Evolutionary conservation across 257 asterid genomes (phyloP).

Genomic region (Marsdenia floribunda): DNA sequence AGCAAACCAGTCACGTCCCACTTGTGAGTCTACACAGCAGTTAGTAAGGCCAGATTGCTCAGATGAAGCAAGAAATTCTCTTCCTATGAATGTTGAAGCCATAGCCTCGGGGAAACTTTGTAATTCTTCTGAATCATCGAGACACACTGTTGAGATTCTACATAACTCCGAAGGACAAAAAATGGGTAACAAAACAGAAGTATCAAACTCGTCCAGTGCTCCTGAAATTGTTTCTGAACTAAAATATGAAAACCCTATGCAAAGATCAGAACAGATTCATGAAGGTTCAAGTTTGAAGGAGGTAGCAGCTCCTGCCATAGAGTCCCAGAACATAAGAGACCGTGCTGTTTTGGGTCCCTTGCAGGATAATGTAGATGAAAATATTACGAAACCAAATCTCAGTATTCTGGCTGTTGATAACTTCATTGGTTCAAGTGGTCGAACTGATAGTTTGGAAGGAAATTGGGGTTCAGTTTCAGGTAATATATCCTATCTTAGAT

Average conservation of each 20-base stretch:
- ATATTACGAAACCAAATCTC: slow-evolving; percentile 26
- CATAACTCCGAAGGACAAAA: slow-evolving; percentile 8
- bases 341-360: slow-evolving; percentile 22
- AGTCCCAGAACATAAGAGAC: slow-evolving; percentile 13
- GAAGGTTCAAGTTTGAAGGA: slow-evolving; percentile 22
- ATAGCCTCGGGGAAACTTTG: background rate
- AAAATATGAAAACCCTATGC: slow-evolving; percentile 18
- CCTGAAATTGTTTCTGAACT: slow-evolving; percentile 12
- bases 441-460: slow-evolving; percentile 66
- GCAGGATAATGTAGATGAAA: slow-evolving; percentile 33
- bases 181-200: background rate
- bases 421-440: slow-evolving; percentile 40
- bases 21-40: background rate
- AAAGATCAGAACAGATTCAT: slow-evolving; percentile 18
- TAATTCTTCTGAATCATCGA: background rate
- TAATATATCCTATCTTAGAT: slow-evolving; percentile 13
- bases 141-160: slow-evolving; percentile 1
- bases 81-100: background rate
- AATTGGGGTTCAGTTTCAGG: slow-evolving; percentile 90
- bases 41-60: background rate
- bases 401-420: slow-evolving; percentile 31
- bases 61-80: background rate
- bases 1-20: background rate
- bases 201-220: slow-evolving; percentile 14
- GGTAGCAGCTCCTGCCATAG: slow-evolving; percentile 20